Base-by-base conservation (phyloP, 176 grass and related monocot genomes). In the Musa beccarii region DNA sequence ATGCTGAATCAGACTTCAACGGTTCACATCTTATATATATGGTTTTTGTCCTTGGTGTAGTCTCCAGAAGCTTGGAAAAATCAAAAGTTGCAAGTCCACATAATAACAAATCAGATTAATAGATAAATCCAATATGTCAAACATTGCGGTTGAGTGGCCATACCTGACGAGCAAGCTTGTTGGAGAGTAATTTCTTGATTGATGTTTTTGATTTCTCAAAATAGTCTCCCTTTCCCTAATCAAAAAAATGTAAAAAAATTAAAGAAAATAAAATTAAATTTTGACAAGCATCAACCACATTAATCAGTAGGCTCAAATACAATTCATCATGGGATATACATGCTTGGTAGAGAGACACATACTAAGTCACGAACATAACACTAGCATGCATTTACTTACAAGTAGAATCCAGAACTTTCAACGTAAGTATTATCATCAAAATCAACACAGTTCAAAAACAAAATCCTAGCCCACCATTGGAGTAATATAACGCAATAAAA, bases 1-100 rank as follows among this genome's bases (percentile, higher is more conserved):
- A 71, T 14, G 66, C 28, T 51, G 77, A 69, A 79, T 79, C 86
- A 79, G 88, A 83, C 76, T 94, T 92, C 51, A 81, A 99, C 74
- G 88, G 86, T 82, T 94, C 84, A 72, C 95, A 99, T 71, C 87
- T 94, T 77, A 94, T 87, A 76, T 92, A 77, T 74, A 91, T 79
- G 61, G 76, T 68, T 74, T 94, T 99, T 81, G 84, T 76, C 43
- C 65, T 86, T 0, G 81, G 70, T 55, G 78, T 81, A 53, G 51
- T 83, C 72, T 89, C 81, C 86, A 92, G 79, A 75, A 99, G 84
- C 95, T 97, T 86, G 78, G 53, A 79, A 34, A 80, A 87, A 49
- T 81, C 59, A 75, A 53, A 79, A 81, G 21, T 59, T 59, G 62
- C 80, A 74, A 79, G 16, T 73, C 65, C 49, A 53, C 23, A 75